phyloP scores from a whole-genome alignment of 2,329 filamentous ascomycete genomes.

The Escovopsis sp. region DNA sequence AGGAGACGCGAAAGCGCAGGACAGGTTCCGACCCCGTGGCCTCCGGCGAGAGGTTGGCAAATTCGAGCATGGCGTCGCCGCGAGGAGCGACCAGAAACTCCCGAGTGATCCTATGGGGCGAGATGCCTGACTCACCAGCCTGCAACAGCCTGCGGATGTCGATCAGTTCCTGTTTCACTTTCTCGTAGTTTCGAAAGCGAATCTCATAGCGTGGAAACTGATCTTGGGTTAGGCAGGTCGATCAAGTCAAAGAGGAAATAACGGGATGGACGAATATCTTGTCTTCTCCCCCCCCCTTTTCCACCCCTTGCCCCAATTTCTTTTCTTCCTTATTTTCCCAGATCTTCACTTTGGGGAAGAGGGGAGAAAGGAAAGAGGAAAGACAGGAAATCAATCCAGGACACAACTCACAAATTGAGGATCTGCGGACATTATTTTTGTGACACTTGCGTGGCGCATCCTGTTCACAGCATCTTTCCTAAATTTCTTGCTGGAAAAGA shows the following conservation, averaged over 20 bases:
- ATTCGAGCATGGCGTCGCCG: conserved; percentile 37
- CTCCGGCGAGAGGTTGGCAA: conserved; percentile 26
- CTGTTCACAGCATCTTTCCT: conserved; percentile 26
- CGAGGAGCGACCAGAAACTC: conserved; percentile 28
- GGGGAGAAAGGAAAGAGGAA: too few relatives aligned
- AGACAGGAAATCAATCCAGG: too few relatives aligned
- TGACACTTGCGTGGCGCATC: conserved; percentile 31
- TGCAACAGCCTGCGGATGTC: conserved; percentile 26
- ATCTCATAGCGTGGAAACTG: conserved; percentile 30
- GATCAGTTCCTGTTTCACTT: conserved; percentile 24
- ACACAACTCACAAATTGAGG: conserved; percentile 27
- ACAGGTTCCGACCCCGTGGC: conserved; percentile 19
- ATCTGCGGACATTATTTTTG: conserved; percentile 26
- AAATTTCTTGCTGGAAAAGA: conserved; percentile 27
- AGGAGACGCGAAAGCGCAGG: conserved; percentile 35
- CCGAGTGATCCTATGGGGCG: conserved; percentile 21
- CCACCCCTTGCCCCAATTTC: neutral
- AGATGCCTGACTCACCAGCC: conserved; percentile 24
- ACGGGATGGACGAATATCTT: neutral
- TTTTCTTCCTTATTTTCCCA: too few relatives aligned
- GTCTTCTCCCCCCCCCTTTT: neutral
- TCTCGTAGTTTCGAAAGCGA: conserved; percentile 31
- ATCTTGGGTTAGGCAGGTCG: conserved; percentile 2
- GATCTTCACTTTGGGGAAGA: too few relatives aligned
- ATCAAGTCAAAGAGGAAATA: neutral